Conservation (phyloP, 2,329 filamentous ascomycete species). For the Biscogniauxia mediterranea region DNA sequence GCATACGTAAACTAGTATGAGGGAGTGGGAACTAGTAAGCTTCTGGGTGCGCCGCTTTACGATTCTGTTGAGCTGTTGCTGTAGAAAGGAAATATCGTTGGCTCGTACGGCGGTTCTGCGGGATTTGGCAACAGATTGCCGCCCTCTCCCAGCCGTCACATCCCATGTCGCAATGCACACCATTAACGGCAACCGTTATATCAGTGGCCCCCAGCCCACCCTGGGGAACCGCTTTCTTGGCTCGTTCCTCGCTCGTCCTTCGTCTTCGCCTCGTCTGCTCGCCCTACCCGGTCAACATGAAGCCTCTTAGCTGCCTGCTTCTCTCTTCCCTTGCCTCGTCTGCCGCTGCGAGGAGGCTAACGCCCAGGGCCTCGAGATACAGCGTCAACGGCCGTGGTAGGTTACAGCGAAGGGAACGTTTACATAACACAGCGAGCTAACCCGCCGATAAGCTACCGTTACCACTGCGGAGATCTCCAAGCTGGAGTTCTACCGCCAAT, state of each 20-base stretch:
- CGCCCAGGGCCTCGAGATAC: constrained; percentile 13
- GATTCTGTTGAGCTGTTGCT: background rate
- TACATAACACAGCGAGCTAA: constrained; percentile 8
- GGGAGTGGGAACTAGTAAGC: background rate
- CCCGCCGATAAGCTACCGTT: constrained; percentile 19
- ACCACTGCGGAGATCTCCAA: constrained; percentile 35
- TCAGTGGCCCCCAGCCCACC: background rate
- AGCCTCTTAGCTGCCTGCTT: constrained; percentile 26
- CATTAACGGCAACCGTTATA: background rate
- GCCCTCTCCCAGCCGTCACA: background rate
- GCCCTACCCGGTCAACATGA: constrained; percentile 23
- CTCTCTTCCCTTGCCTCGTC: constrained; percentile 26
- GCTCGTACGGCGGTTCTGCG: background rate
- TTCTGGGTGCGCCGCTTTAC: background rate
- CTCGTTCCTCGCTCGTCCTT: background rate
- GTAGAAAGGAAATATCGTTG: background rate
- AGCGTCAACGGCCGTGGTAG: constrained; percentile 36
- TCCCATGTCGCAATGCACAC: background rate
- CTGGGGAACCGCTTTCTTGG: background rate
- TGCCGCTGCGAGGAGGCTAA: constrained; percentile 23
- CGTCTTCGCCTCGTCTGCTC: background rate
- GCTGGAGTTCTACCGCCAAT: constrained; percentile 50
- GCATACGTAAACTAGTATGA: background rate
- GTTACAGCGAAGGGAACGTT: background rate
- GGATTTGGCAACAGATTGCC: background rate